A percentile compares a stretch with the other conserved stretches of the same genome.
phyloP scores from a whole-genome alignment of 2,329 filamentous ascomycete genomes.

The Fusarium nurragi region DNA sequence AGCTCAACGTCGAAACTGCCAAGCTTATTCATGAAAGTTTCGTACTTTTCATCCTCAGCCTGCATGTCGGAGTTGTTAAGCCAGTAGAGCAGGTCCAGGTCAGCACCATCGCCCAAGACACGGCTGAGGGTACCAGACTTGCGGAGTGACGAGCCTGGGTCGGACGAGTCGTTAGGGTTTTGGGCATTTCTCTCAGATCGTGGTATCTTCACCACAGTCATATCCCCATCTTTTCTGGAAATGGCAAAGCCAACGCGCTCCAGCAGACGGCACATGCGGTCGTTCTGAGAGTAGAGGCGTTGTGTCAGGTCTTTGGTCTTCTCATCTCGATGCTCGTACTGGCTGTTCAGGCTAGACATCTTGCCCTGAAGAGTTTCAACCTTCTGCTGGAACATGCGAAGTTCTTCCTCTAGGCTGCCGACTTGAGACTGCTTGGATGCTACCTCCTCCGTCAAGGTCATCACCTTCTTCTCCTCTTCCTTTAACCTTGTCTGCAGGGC shows the following conservation, averaged over 20 bases:
- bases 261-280: slow-evolving; percentile 82
- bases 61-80: slow-evolving; percentile 73
- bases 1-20: slow-evolving; percentile 83
- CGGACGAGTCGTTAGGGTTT: slow-evolving; percentile 67
- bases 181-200: slow-evolving; percentile 65
- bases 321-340: slow-evolving; percentile 74
- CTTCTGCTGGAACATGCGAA: slow-evolving; percentile 74
- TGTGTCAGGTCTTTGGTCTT: slow-evolving; percentile 86
- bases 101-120: slow-evolving; percentile 67
- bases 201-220: slow-evolving; percentile 78
- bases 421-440: slow-evolving; percentile 80
- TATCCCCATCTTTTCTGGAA: slow-evolving; percentile 74
- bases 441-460: slow-evolving; percentile 73
- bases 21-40: slow-evolving; percentile 76
- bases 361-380: slow-evolving; percentile 63
- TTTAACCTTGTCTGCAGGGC: slow-evolving; percentile 77
- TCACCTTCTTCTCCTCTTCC: slow-evolving; percentile 78
- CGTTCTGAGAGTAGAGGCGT: slow-evolving; percentile 82
- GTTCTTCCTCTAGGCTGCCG: slow-evolving; percentile 79
- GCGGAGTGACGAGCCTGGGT: slow-evolving; percentile 63
- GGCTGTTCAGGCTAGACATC: slow-evolving; percentile 60
- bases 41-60: slow-evolving; percentile 77
- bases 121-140: slow-evolving; percentile 65
- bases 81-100: slow-evolving; percentile 84
- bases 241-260: slow-evolving; percentile 89